Evolutionary conservation across 331 rosid genomes (phyloP), one percentile per base, ranked within the genome.

Genomic region (Rosa hybrid): DNA sequence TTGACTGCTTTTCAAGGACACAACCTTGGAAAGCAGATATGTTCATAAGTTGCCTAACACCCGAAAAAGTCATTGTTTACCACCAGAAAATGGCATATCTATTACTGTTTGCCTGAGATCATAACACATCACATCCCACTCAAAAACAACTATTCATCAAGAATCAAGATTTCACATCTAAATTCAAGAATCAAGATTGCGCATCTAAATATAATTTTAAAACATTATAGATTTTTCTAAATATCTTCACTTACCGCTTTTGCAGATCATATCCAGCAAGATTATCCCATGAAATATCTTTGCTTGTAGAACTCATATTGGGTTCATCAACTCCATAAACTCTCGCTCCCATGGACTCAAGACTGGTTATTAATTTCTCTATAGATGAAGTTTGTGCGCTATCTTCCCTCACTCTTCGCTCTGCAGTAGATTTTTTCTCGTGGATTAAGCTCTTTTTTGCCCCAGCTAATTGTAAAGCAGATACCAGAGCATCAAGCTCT

Each of bases 201-300:
- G 69, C 17, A 71, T 51, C 68, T 38, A 78, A 34, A 10, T 18
- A 68, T 4, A 68, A 68, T 6, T 16, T 7, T 7, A 68, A 12
- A 13, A 68, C 13, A 67, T 0, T 48, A 67, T 39, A 38, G 9
- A 64, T 13, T 30, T 68, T 39, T 1, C 70, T 53, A 38, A 50
- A 42, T 25, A 56, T 25, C 74, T 70, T 59, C 54, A 82, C 91
- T 73, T 82, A 94, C 98, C 97, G 78, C 59, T 94, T 94, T 74
- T 94, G 98, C 74, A 85, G 86, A 78, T 90, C 94, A 85, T 94
- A 94, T 59, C 98, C 98, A n/a, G 97, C 98, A 78, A 92, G 90
- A 88, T 84, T 88, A 78, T 90, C 97, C 98, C 98, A 94, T 45
- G 90, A 87, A 77, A 94, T 78, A 81, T 86, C 92, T 74, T 77